Evolutionary conservation across 2,329 filamentous ascomycete genomes (phyloP).

Genomic region (Coleophoma crateriformis): DNA sequence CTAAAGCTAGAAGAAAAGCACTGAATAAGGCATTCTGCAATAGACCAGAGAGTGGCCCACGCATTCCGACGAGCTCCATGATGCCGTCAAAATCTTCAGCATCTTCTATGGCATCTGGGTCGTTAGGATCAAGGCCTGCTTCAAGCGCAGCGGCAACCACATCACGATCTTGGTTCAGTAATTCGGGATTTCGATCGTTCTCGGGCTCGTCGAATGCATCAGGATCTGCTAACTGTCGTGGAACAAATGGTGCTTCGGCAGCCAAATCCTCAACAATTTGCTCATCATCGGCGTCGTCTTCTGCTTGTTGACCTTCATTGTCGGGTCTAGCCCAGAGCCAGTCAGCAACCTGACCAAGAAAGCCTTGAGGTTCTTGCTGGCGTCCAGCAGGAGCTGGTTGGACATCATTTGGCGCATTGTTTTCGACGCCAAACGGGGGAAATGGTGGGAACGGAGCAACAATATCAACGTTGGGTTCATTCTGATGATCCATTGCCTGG

Average conservation of each 20-base stretch:
- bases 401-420: not conserved
- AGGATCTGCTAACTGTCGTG: slow-evolving; percentile 23
- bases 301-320: slow-evolving; percentile 35
- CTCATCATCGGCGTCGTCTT: slow-evolving; percentile 47
- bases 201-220: slow-evolving; percentile 9
- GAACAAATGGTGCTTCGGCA: slow-evolving; percentile 55
- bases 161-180: slow-evolving; percentile 45
- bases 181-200: slow-evolving; percentile 17
- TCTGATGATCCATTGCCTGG: too few species aligned
- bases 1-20: slow-evolving; percentile 80
- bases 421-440: too few species aligned
- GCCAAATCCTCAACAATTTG: slow-evolving; percentile 53
- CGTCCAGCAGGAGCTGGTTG: not conserved
- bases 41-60: slow-evolving; percentile 81
- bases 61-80: slow-evolving; percentile 93
- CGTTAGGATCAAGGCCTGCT: slow-evolving; percentile 68
- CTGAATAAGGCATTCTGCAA: slow-evolving; percentile 96
- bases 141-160: slow-evolving; percentile 59
- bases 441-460: too few species aligned
- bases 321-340: slow-evolving; percentile 57
- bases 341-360: slow-evolving; percentile 42
- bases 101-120: slow-evolving; percentile 73
- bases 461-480: too few species aligned
- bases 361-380: slow-evolving; percentile 25
- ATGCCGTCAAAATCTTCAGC: slow-evolving; percentile 95